Evolutionary conservation across 306 rosid genomes (phyloP).

Genomic region (Vigna angularis): DNA sequence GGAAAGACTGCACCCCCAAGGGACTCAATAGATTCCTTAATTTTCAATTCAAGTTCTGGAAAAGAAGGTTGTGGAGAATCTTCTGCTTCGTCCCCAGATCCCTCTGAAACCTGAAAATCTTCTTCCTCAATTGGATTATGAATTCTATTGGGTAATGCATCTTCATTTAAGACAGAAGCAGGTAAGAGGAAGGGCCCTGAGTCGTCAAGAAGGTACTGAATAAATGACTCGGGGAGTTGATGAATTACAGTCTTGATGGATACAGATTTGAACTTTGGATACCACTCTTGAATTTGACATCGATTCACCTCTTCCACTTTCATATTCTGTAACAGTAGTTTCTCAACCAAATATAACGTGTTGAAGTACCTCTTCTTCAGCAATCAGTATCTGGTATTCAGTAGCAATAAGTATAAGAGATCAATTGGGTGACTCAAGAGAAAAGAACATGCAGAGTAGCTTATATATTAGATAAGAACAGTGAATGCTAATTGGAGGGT

Average conservation of each 20-base stretch:
- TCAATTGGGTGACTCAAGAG: not conserved
- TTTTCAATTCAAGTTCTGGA: constrained; percentile 73
- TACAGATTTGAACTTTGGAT: constrained; percentile 67
- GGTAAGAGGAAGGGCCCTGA: constrained; percentile 76
- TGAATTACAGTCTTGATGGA: constrained; percentile 74
- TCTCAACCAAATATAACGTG: not conserved
- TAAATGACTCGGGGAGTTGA: constrained; percentile 74
- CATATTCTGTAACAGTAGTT: constrained; percentile 46
- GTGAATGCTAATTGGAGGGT: too few species aligned
- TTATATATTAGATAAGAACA: too few species aligned
- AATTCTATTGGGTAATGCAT: constrained; percentile 80
- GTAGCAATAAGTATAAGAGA: constrained; percentile 19
- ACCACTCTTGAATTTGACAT: constrained; percentile 87
- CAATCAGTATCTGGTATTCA: constrained; percentile 38
- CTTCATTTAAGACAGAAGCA: constrained; percentile 71
- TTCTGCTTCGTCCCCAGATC: constrained; percentile 67
- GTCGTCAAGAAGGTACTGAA: constrained; percentile 74
- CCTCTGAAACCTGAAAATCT: constrained; percentile 75
- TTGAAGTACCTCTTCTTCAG: constrained; percentile 31
- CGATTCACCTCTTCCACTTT: constrained; percentile 66
- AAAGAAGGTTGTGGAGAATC: constrained; percentile 65
- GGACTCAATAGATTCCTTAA: constrained; percentile 68
- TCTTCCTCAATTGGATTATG: constrained; percentile 67
- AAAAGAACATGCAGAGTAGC: too few species aligned
- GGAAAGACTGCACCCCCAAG: constrained; percentile 86